Base-by-base conservation (phyloP, 208 protist species). In the Leishmania martiniquensis region DNA sequence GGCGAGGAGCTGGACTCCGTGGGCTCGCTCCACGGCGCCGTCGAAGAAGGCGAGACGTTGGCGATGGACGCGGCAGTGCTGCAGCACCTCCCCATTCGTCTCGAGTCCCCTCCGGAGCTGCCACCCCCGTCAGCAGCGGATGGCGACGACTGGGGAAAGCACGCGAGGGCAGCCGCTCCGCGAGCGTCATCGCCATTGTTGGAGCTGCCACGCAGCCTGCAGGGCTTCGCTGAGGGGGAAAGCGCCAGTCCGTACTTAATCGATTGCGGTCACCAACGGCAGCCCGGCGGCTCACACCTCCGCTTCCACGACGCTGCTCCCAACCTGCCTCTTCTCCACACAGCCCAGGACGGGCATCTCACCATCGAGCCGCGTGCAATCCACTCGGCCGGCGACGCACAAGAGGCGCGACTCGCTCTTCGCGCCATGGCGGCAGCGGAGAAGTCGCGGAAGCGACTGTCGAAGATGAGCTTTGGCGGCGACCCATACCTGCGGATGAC, bases 381-480 rank as follows among this genome's bases (percentile, higher is more conserved):
- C 32, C 84, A 86, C 73, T 81, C 72, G 25, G 83, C 84, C 10
- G 78, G 69, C 29, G 87, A 90, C 52, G 83, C 76, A 32, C 80
- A 88, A 66, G 80, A 86, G 78, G 87, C 87, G 1, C 72, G 71
- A 20, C 75, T 90, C 10, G 83, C 87, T 0, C 72, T 90, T 42
- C 81, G 85, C 25, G 87, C 81, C 45, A 68, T 90, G 73, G 81
- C 72, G 9, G 87, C 83, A 1, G 87, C 81, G 2, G 83, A 88
- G 78, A 83, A 84, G 78, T 84, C 86, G 37, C 76, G 76, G 0
- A 60, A 59, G 17, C 79, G 80, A n/a, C 57, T 89, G 7, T 79
- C 66, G 20, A 80, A 49, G 37, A 39, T 77, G 62, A 49, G 81
- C 29, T 29, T 84, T n/a, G 62, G 51, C 37, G 75, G 76, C 20